Evolutionary conservation across 139 green algal genomes (phyloP).

Genomic region (Chlamydomonas applanata): DNA sequence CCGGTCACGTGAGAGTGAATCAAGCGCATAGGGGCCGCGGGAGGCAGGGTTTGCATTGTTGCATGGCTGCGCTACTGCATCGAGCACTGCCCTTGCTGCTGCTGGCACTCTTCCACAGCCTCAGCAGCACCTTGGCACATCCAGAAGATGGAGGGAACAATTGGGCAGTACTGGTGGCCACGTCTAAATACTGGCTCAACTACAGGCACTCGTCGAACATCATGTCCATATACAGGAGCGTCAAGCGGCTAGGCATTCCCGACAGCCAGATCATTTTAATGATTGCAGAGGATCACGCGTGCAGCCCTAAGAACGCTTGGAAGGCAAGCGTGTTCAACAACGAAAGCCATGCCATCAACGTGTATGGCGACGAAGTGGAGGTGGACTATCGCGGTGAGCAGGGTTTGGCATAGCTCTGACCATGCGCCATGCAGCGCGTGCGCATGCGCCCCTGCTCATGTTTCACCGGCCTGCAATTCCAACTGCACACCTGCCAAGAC

Average conservation of each 20-base stretch:
- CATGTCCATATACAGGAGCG: conserved; percentile 72
- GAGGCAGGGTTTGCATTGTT: too few relatives aligned
- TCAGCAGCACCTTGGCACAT: too few relatives aligned
- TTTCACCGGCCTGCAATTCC: too few relatives aligned
- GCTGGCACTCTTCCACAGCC: too few relatives aligned
- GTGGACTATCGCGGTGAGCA: conserved; percentile 77
- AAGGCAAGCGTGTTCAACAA: conserved; percentile 71
- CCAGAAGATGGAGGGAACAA: conserved; percentile 36
- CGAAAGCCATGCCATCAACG: conserved; percentile 58
- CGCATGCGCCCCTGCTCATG: too few relatives aligned
- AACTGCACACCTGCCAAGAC: too few relatives aligned
- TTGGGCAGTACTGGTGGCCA: conserved; percentile 82
- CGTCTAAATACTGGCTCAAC: conserved; percentile 81
- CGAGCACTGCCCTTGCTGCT: too few relatives aligned
- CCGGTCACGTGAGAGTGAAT: too few relatives aligned
- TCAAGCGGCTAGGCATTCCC: conserved; percentile 86
- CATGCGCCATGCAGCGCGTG: neutral
- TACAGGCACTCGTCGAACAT: conserved; percentile 85
- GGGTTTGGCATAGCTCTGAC: neutral
- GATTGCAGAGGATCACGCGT: conserved; percentile 87
- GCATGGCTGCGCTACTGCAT: neutral
- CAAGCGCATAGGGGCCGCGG: too few relatives aligned
- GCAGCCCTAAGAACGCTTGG: conserved; percentile 81
- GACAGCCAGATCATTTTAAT: conserved; percentile 95
- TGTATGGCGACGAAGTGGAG: conserved; percentile 83